Evolutionary conservation across 2,329 filamentous ascomycete genomes (phyloP).

Genomic region (Phialophora tarda): DNA sequence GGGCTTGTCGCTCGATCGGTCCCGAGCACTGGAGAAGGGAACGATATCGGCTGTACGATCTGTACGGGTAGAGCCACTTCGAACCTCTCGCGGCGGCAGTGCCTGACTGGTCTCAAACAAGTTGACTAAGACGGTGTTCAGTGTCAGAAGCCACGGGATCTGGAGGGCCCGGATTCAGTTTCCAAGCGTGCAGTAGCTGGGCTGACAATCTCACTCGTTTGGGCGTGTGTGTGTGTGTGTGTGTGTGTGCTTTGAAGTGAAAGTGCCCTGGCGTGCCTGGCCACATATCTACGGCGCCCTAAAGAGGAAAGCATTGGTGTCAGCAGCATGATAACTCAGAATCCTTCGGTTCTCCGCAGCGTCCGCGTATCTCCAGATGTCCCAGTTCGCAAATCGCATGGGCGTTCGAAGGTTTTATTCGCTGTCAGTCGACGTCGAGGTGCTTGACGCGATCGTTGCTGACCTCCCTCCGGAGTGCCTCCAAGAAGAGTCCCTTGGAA

Average conservation of each 20-base stretch:
- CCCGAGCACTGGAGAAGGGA: conserved; percentile 11
- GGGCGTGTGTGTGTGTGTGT: background rate
- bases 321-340: conserved; percentile 25
- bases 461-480: background rate
- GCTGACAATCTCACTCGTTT: background rate
- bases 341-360: conserved; percentile 13
- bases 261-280: background rate
- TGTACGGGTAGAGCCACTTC: background rate
- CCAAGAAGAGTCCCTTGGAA: background rate
- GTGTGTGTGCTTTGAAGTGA: background rate
- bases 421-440: background rate
- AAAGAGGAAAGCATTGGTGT: conserved; percentile 6
- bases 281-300: background rate
- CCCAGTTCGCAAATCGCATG: background rate
- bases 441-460: background rate
- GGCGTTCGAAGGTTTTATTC: background rate
- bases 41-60: background rate
- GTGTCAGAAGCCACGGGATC: background rate
- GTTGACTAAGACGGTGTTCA: background rate
- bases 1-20: conserved; percentile 8
- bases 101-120: background rate
- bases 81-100: background rate
- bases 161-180: background rate
- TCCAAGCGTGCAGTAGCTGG: background rate
- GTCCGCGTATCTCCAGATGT: background rate